Base-by-base conservation (phyloP, 1,284 basidiomycete genomes). In the Chalciporus piperatoides region DNA sequence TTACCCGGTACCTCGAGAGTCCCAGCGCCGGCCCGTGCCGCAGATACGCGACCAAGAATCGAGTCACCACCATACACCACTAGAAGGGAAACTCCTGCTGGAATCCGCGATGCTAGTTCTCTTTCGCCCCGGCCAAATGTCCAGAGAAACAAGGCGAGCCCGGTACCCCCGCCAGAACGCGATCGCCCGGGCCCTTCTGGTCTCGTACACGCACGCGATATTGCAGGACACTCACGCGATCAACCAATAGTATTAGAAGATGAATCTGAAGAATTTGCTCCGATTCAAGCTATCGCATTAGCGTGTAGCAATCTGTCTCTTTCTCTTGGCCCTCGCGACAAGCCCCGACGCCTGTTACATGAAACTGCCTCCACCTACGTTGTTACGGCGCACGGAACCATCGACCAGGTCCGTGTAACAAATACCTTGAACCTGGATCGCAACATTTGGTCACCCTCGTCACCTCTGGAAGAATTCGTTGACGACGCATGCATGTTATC, bases 401-500 rank as follows among this genome's bases (percentile, higher is more conserved):
- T 76, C 17, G 63, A 71, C 37, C 55, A 59, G 19, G 52, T 74
- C 7, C n/a, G 9, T 11, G 54, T 64, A 56, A 48, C 53, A 23
- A 47, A 44, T 40, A 10, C 51, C 44, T 54, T 61, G 14, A 46
- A 49, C 43, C 37, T 46, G 17, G 47, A 48, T 54, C 49, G 37
- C 35, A 50, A 40, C n/a, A 43, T 69, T 41, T 50, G 51, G 37
- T 56, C 51, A 14, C 52, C 65, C 9, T 15, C 46, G 46, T 48
- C 44, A 33, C 61, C 56, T 12, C 49, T 45, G 1, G 54, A 62
- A 52, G 62, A 68, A 17, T 44, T 58, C 21, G 61, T 78, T 10
- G 72, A 79, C 25, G 78, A 78, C 52, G 70, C 71, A 4, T 78
- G 75, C 50, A 46, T 76, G 6, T 47, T 77, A 24, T 51, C 49